Evolutionary conservation across 2,329 filamentous ascomycete species (phyloP).

Genomic region (Neopestalotiopsis sp.): DNA sequence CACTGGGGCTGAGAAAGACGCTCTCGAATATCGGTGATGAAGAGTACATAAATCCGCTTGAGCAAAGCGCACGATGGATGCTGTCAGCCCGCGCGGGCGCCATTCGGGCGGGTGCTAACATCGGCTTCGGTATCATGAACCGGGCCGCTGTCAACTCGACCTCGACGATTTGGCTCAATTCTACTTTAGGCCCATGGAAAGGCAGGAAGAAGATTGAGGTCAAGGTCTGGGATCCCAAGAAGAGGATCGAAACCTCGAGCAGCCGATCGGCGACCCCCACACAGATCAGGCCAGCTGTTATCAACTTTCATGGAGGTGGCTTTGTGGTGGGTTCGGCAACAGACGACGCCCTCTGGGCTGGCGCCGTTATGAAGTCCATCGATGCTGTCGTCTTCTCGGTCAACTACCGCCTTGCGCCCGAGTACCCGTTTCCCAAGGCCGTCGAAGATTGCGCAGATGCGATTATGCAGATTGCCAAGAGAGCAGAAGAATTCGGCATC

Average conservation of each 20-base stretch:
- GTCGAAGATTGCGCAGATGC: conserved; percentile 71
- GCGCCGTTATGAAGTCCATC: conserved; percentile 53
- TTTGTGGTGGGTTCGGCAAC: conserved; percentile 68
- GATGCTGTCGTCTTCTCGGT: conserved; percentile 67
- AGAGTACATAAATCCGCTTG: conserved; percentile 21
- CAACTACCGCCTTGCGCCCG: conserved; percentile 70
- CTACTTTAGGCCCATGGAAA: conserved; percentile 30
- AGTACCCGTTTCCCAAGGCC: conserved; percentile 66
- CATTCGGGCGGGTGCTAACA: conserved; percentile 27
- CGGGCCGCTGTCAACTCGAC: conserved; percentile 25
- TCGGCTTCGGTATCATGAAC: conserved; percentile 32
- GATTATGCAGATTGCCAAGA: conserved; percentile 60
- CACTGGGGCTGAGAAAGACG: conserved; percentile 2
- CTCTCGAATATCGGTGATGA: conserved; percentile 14
- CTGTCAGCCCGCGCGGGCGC: conserved; percentile 32
- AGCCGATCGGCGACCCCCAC: neutral
- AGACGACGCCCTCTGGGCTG: conserved; percentile 66
- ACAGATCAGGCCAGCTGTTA: conserved; percentile 53
- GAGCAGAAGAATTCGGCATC: conserved; percentile 62
- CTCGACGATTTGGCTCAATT: conserved; percentile 33
- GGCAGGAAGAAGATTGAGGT: conserved; percentile 30
- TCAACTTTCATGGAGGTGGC: conserved; percentile 72
- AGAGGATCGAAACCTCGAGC: neutral
- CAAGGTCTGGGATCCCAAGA: conserved; percentile 35
- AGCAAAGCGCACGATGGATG: conserved; percentile 27